These are phyloP conservation scores for Macrocybe sp. DNA, from an alignment of 1,284 basidiomycete species.

Conservation along the genomic window DNA sequence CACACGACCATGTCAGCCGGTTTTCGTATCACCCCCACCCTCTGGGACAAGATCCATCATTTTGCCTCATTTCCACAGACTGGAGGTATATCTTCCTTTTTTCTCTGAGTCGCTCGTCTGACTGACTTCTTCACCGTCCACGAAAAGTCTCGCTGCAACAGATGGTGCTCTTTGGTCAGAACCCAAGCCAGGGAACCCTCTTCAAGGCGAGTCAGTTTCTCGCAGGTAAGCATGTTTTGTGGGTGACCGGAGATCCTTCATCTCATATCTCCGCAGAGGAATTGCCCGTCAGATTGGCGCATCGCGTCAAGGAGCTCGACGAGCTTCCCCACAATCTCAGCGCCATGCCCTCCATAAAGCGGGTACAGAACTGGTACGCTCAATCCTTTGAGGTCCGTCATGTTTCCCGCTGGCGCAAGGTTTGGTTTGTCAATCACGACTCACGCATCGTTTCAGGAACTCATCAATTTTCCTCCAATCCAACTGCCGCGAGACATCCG, in stretches of 20 bases:
- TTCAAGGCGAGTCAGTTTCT: slow-evolving; percentile 84
- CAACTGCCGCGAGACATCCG: slow-evolving; percentile 64
- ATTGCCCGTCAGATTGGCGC: slow-evolving; percentile 90
- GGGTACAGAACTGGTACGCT: slow-evolving; percentile 98
- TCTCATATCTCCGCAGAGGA: slow-evolving; percentile 52
- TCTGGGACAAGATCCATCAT: slow-evolving; percentile 93
- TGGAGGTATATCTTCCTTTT: slow-evolving; percentile 52
- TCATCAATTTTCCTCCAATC: slow-evolving; percentile 81
- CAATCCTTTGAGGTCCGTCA: slow-evolving; percentile 90
- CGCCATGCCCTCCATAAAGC: slow-evolving; percentile 90
- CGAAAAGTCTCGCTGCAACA: slow-evolving; percentile 80
- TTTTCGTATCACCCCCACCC: slow-evolving; percentile 71
- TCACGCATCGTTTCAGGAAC: slow-evolving; percentile 53
- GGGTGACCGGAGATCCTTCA: not conserved
- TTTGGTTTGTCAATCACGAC: slow-evolving; percentile 1
- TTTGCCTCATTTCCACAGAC: slow-evolving; percentile 94
- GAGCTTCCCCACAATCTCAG: slow-evolving; percentile 90
- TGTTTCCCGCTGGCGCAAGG: not conserved
- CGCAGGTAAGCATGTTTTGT: slow-evolving; percentile 42
- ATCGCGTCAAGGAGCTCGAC: slow-evolving; percentile 95
- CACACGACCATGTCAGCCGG: slow-evolving; percentile 36
- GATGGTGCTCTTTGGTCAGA: slow-evolving; percentile 87
- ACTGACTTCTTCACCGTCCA: slow-evolving; percentile 4
- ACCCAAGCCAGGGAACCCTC: slow-evolving; percentile 84
- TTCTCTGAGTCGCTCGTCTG: not conserved